These are phyloP conservation scores for Dendrobium chrysotoxum DNA, from an alignment of 106 monocot species.

Conservation along the genomic window DNA sequence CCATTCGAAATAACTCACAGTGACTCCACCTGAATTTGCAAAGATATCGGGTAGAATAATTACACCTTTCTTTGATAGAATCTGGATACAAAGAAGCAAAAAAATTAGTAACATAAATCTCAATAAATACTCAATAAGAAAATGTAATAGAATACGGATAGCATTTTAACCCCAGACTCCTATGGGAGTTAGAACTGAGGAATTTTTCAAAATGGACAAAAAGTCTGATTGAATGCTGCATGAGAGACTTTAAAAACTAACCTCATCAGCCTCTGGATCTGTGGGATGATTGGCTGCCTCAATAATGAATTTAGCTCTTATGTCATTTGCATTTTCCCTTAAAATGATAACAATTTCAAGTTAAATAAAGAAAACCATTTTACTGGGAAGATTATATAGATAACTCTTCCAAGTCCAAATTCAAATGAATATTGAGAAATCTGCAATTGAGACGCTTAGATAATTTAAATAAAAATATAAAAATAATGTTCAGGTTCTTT, in stretches of 20 bases:
- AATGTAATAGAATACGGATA: neutral
- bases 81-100: constrained; percentile 27
- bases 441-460: neutral
- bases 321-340: constrained; percentile 64
- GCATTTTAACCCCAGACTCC: no score
- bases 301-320: constrained; percentile 65
- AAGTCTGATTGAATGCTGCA: neutral
- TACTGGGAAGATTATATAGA: neutral
- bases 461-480: neutral
- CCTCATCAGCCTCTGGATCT: constrained; percentile 77
- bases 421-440: neutral
- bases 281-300: constrained; percentile 76
- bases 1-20: constrained; percentile 93
- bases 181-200: neutral
- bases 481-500: neutral
- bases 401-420: neutral
- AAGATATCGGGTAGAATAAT: constrained; percentile 73
- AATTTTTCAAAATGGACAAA: neutral
- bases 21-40: constrained; percentile 83
- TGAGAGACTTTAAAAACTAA: constrained; percentile 7
- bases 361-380: neutral
- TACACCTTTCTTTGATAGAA: constrained; percentile 79
- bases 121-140: neutral
- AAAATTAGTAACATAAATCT: neutral
- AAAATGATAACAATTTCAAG: neutral